These are phyloP conservation scores for Taphrina pruni DNA, from an alignment of 1,139 yeast genomes.

Conservation along the genomic window DNA sequence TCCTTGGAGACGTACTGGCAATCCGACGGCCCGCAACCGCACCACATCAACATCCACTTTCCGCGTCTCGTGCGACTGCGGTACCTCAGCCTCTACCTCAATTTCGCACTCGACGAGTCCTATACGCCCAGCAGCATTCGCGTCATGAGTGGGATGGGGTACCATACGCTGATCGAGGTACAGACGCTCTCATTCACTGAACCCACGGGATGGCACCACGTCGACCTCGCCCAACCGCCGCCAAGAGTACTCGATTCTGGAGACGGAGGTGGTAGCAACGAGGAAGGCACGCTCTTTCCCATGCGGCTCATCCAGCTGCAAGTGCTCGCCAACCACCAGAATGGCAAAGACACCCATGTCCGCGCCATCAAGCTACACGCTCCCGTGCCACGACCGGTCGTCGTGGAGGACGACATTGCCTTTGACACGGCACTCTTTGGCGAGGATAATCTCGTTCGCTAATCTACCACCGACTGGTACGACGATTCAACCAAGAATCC, in stretches of 20 bases:
- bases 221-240: constrained; percentile 54
- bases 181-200: constrained; percentile 67
- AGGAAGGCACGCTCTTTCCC: neutral
- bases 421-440: constrained; percentile 8
- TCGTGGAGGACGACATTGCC: constrained; percentile 6
- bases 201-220: constrained; percentile 83
- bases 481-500: neutral
- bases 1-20: constrained; percentile 83
- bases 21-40: constrained; percentile 94
- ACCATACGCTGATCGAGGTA: constrained; percentile 81
- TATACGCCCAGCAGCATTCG: constrained; percentile 83
- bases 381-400: constrained; percentile 49
- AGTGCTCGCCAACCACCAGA: constrained; percentile 85
- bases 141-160: constrained; percentile 82
- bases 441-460: constrained; percentile 3
- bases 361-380: constrained; percentile 69
- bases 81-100: constrained; percentile 72
- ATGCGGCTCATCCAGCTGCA: constrained; percentile 68
- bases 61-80: constrained; percentile 71
- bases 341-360: constrained; percentile 93
- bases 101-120: constrained; percentile 77
- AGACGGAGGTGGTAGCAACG: neutral
- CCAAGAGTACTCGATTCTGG: neutral
- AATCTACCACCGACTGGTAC: neutral
- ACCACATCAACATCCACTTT: constrained; percentile 78